These are phyloP conservation scores for Dovyalis caffra DNA, from an alignment of 345 rosid species.

Conservation along the genomic window DNA sequence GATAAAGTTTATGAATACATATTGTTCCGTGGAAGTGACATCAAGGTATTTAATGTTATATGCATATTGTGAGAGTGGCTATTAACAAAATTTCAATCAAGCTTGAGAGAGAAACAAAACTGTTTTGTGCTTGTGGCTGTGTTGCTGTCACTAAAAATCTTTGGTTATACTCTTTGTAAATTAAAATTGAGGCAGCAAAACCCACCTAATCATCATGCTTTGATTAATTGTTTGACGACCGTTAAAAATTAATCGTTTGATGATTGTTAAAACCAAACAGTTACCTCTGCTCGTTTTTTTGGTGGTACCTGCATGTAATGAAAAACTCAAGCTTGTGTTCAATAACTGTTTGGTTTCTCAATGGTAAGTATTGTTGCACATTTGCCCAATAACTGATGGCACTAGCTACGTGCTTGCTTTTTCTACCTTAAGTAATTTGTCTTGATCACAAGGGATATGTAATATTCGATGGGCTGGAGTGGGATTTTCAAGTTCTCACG, in stretches of 20 bases:
- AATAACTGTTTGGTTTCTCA: neutral
- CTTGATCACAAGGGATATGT: neutral
- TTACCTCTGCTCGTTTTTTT: neutral
- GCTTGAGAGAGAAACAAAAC: neutral
- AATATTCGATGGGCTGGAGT: neutral
- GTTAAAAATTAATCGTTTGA: neutral
- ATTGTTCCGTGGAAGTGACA: constrained; percentile 65
- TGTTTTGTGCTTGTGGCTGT: neutral
- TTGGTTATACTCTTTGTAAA: neutral
- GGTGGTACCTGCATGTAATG: neutral
- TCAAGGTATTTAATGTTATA: constrained; percentile 40
- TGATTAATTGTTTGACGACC: neutral
- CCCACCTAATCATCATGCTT: neutral
- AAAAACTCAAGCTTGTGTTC: neutral
- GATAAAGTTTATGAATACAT: constrained; percentile 70
- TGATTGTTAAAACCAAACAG: neutral
- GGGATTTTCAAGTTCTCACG: neutral
- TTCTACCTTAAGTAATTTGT: neutral
- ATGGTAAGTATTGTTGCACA: neutral
- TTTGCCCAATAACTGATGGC: neutral
- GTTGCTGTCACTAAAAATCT: neutral
- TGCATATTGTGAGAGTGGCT: neutral
- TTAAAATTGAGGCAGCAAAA: neutral
- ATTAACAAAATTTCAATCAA: neutral
- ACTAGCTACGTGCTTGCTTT: neutral